phyloP scores from a whole-genome alignment of 768 basidiomycete genomes.

The Multifurca ochricompacta region DNA sequence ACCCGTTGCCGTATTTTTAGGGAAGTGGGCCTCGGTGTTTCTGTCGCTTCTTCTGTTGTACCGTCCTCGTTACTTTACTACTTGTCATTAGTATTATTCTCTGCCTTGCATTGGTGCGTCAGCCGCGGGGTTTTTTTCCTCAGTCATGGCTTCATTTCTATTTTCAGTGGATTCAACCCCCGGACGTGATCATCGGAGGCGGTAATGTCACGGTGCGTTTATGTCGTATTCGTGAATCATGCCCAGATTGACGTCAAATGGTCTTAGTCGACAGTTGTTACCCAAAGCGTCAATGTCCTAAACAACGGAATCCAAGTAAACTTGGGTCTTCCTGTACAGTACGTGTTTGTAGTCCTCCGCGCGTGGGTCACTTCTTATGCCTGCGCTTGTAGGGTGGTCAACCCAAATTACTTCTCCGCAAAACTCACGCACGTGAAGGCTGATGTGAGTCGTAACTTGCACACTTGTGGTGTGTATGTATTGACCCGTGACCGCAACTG shows the following conservation, averaged over 20 bases:
- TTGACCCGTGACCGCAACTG: not conserved
- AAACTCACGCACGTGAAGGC: constrained; percentile 57
- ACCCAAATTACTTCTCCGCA: constrained; percentile 76
- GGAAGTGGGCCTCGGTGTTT: constrained; percentile 51
- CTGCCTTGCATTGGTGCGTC: constrained; percentile 56
- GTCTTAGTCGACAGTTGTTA: not conserved
- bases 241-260: not conserved
- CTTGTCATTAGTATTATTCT: constrained; percentile 59
- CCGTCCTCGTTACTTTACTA: constrained; percentile 56
- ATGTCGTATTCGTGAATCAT: constrained; percentile 30
- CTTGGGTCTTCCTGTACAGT: constrained; percentile 16
- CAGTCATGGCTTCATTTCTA: not conserved
- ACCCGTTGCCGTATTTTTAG: constrained; percentile 39
- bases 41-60: constrained; percentile 71
- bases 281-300: constrained; percentile 2
- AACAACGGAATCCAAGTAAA: constrained; percentile 16
- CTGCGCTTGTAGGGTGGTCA: constrained; percentile 49
- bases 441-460: constrained; percentile 35
- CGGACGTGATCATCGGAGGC: constrained; percentile 50
- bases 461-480: not conserved
- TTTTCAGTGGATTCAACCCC: constrained; percentile 68
- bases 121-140: not conserved
- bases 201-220: constrained; percentile 33
- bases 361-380: not conserved
- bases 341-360: constrained; percentile 11